Evolutionary conservation across 768 basidiomycete genomes (phyloP).

Genomic region (Pholiota microspora): DNA sequence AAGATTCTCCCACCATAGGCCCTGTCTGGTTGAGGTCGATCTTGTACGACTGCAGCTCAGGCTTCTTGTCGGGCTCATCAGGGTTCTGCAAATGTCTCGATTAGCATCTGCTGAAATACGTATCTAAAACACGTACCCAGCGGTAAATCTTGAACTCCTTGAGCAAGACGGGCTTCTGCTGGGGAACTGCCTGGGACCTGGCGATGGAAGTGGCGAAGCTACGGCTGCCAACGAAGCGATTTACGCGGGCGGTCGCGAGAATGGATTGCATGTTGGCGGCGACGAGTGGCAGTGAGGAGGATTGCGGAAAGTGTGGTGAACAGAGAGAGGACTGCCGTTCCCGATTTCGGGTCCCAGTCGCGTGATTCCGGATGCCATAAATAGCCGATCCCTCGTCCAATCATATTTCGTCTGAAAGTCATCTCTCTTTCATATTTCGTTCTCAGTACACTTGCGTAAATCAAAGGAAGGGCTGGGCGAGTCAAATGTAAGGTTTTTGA

Average conservation of each 20-base stretch:
- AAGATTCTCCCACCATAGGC: conserved; percentile 68
- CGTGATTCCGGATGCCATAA: conserved; percentile 24
- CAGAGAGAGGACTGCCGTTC: conserved; percentile 15
- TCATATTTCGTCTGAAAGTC: conserved; percentile 1
- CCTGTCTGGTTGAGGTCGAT: conserved; percentile 94
- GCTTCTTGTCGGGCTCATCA: conserved; percentile 90
- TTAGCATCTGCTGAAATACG: neutral
- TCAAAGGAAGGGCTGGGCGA: too few species aligned
- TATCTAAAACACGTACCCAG: conserved; percentile 61
- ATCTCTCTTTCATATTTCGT: neutral
- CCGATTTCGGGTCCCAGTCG: conserved; percentile 19
- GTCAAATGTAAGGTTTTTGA: too few species aligned
- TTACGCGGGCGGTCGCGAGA: conserved; percentile 18
- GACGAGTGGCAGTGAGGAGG: conserved; percentile 11
- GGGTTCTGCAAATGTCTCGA: conserved; percentile 59
- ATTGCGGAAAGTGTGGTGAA: conserved; percentile 8
- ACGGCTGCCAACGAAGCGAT: conserved; percentile 17
- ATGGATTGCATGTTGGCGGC: conserved; percentile 22
- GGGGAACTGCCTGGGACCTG: conserved; percentile 45
- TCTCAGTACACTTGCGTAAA: neutral
- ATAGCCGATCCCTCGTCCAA: conserved; percentile 20
- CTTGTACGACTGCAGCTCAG: conserved; percentile 84
- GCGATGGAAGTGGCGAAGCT: conserved; percentile 23
- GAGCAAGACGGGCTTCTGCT: conserved; percentile 65
- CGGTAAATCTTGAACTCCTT: conserved; percentile 99